Percentiles rank a stretch among this genome's conserved stretches.
Evolutionary conservation across 352 stramenopile species (phyloP).

Genomic region (Pythium aphanidermatum): DNA sequence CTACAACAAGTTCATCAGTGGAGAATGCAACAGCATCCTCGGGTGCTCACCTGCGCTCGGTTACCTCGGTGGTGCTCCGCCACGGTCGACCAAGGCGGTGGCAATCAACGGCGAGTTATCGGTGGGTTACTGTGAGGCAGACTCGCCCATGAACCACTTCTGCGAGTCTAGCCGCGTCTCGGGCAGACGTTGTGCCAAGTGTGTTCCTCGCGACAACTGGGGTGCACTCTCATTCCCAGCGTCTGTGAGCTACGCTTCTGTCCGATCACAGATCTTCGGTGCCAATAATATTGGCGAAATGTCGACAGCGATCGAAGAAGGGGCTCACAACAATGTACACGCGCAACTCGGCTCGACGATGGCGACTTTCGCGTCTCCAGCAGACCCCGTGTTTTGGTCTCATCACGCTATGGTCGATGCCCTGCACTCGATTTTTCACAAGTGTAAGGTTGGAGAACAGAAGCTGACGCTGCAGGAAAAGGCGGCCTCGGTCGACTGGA

Average conservation of each 20-base stretch:
- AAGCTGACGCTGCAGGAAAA: conserved; percentile 46
- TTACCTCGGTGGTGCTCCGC: conserved; percentile 29
- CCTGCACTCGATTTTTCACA: conserved; percentile 67
- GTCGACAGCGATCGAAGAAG: conserved; percentile 34
- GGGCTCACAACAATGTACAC: conserved; percentile 61
- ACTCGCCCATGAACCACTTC: conserved; percentile 43
- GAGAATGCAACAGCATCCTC: conserved; percentile 35
- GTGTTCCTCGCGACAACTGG: conserved; percentile 50
- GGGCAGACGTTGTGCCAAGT: conserved; percentile 26
- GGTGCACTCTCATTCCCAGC: conserved; percentile 19
- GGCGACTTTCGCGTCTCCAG: conserved; percentile 35
- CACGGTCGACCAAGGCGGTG: conserved; percentile 4
- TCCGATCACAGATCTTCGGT: conserved; percentile 43
- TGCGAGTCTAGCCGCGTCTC: conserved; percentile 29
- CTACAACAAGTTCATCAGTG: conserved; percentile 27
- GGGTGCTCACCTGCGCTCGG: conserved; percentile 36
- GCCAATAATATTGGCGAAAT: conserved; percentile 49
- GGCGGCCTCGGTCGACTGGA: conserved; percentile 34
- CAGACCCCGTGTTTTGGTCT: conserved; percentile 73
- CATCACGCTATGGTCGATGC: conserved; percentile 62
- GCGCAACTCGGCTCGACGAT: conserved; percentile 38
- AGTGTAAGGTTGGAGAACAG: conserved; percentile 45
- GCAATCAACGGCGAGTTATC: conserved; percentile 39
- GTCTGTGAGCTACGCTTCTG: conserved; percentile 32
- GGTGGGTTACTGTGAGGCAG: conserved; percentile 29